phyloP scores from a whole-genome alignment of 1,139 yeast species.

The Taphrina wiesneri region DNA sequence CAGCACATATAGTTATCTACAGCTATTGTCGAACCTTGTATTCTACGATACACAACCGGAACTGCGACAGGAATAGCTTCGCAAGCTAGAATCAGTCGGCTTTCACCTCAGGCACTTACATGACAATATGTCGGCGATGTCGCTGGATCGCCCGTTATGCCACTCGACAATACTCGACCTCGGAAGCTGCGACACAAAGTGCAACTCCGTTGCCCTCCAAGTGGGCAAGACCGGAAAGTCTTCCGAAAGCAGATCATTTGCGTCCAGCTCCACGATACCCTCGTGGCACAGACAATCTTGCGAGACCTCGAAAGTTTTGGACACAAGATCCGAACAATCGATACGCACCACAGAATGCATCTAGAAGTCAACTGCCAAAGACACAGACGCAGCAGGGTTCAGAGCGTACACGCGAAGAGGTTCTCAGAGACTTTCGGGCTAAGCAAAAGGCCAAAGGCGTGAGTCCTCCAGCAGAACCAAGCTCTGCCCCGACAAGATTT shows the following conservation, averaged over 20 bases:
- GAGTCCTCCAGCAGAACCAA: not conserved
- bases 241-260: not conserved
- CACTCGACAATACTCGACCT: not conserved
- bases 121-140: conserved; percentile 4
- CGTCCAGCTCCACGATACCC: not conserved
- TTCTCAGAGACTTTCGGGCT: not conserved
- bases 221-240: conserved; percentile 15
- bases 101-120: not conserved
- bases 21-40: too few relatives aligned
- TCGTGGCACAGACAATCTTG: not conserved
- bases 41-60: too few relatives aligned
- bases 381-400: not conserved
- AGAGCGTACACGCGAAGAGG: conserved; percentile 15
- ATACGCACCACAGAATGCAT: not conserved
- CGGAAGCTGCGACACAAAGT: not conserved
- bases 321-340: not conserved
- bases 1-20: too few relatives aligned
- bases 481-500: not conserved
- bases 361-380: not conserved
- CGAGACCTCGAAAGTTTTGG: not conserved
- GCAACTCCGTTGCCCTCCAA: conserved; percentile 9
- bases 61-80: too few relatives aligned
- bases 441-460: not conserved
- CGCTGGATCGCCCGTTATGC: not conserved
- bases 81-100: too few relatives aligned